Percentiles rank a stretch among this genome's conserved stretches.
Evolutionary conservation across 164 flowering plant genomes (phyloP).

Genomic region (Macadamia tetraphylla): DNA sequence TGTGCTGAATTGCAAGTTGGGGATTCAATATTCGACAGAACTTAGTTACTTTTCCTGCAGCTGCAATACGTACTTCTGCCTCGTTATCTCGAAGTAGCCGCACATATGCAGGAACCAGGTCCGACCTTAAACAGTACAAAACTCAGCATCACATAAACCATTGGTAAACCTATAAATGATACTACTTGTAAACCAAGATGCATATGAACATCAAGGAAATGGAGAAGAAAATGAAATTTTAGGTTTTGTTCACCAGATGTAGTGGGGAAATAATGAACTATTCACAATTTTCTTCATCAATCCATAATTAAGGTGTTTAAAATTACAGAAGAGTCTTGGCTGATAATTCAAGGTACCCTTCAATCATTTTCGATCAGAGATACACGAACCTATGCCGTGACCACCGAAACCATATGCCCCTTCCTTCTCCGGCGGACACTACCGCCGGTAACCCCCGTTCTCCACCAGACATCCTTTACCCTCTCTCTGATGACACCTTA

Average conservation of each 20-base stretch:
- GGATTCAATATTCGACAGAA: slow-evolving; percentile 83
- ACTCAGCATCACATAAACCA: slow-evolving; percentile 4
- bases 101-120: slow-evolving; percentile 93
- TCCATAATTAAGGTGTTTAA: no score
- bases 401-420: no score
- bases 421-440: no score
- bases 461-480: no score
- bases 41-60: slow-evolving; percentile 95
- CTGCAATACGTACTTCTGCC: slow-evolving; percentile 98
- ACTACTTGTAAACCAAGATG: not conserved
- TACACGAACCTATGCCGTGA: no score
- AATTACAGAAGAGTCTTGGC: not conserved
- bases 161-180: not conserved
- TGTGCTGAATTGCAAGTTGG: slow-evolving; percentile 88
- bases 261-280: no score
- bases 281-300: no score
- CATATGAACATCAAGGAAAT: not conserved
- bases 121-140: slow-evolving; percentile 51
- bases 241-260: no score
- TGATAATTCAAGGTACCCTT: no score
- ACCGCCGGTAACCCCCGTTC: no score
- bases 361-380: no score
- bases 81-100: slow-evolving; percentile 95
- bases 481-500: no score
- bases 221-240: not conserved